Conservation (phyloP, 1,284 basidiomycete species). For the Tilletia horrida region DNA sequence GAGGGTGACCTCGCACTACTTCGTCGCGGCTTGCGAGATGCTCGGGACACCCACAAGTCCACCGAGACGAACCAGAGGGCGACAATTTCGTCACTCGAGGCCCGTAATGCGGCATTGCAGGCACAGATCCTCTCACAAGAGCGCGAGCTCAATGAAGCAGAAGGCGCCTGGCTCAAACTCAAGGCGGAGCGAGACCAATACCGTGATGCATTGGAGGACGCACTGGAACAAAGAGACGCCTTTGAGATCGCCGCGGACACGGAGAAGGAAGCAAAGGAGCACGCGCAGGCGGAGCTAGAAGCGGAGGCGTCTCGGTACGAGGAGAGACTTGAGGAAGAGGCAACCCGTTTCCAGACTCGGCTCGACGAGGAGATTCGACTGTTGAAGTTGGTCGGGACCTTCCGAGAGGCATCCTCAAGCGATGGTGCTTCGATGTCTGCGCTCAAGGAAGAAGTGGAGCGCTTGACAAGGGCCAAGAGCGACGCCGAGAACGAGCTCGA, state of each 20-base stretch:
- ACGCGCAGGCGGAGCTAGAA: constrained; percentile 14
- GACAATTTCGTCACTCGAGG: constrained; percentile 52
- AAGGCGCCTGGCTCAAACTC: constrained; percentile 19
- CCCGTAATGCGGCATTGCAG: constrained; percentile 68
- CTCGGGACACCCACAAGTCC: constrained; percentile 13
- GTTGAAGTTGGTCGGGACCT: not conserved
- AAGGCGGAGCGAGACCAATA: constrained; percentile 5
- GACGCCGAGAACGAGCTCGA: constrained; percentile 7
- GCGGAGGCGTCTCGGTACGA: not conserved
- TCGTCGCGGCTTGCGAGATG: constrained; percentile 7
- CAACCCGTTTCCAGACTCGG: constrained; percentile 2
- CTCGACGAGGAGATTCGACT: constrained; percentile 11
- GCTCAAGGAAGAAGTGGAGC: constrained; percentile 9
- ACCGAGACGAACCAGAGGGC: constrained; percentile 5
- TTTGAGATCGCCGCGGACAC: constrained; percentile 11
- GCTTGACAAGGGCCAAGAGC: not conserved
- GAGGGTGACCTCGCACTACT: constrained; percentile 5
- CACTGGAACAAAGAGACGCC: constrained; percentile 1
- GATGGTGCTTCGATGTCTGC: not conserved
- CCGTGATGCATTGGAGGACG: constrained; percentile 3
- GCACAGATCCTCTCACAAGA: constrained; percentile 61
- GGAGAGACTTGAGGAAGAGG: constrained; percentile 15
- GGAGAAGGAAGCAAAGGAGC: constrained; percentile 11
- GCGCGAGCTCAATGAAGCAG: constrained; percentile 61
- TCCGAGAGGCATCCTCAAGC: not conserved